Evolutionary conservation across 2,329 filamentous ascomycete species (phyloP), one percentile per base, ranked within the genome.

Genomic region (Septoria petroselini): DNA sequence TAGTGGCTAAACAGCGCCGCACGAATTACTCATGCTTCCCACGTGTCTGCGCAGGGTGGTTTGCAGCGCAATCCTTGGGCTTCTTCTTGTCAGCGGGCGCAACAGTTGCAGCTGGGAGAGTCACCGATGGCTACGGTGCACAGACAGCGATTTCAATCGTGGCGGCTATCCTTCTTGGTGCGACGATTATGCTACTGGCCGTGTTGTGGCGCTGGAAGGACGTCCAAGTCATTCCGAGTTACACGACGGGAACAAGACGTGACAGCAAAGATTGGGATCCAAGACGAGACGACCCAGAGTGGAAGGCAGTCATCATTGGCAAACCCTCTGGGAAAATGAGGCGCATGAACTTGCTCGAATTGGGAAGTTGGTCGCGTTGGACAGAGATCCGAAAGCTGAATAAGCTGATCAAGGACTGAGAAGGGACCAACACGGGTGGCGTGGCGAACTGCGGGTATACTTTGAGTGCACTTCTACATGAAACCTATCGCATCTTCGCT

Each of bases 21-120:
- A 88, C 81, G 8, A 88, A 87, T 63, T 90, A 88, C 70, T 87
- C 85, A 0, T 84, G 82, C 0, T 89, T 87, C 56, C 87, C 87
- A 5, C 79, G 86, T 31, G 82, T 90, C 7, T 81, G 77, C 14
- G 84, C 86, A 5, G 87, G 82, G 0, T 83, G 88, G 63, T 85
- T 85, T 21, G 74, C 82, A 7, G 80, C 81, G n/a, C 86, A 91
- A 62, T 77, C 78, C 1, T 67, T 89, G 27, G 83, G 81, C 1
- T 90, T 88, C 65, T 65, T 86, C 17, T 73, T 88, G 41, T 85
- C 85, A 0, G 85, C 85, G 0, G 78, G 78, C 0, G 79, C 84
- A 3, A 88, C 84, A 2, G 81, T 79, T 7, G 73, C 87, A 12
- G 85, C 85, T 5, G 85, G 86, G n/a, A 73, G 76, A 38, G 76